These are phyloP conservation scores for Vitis labrusca DNA, from an alignment of 164 flowering plant species.

Conservation along the genomic window DNA sequence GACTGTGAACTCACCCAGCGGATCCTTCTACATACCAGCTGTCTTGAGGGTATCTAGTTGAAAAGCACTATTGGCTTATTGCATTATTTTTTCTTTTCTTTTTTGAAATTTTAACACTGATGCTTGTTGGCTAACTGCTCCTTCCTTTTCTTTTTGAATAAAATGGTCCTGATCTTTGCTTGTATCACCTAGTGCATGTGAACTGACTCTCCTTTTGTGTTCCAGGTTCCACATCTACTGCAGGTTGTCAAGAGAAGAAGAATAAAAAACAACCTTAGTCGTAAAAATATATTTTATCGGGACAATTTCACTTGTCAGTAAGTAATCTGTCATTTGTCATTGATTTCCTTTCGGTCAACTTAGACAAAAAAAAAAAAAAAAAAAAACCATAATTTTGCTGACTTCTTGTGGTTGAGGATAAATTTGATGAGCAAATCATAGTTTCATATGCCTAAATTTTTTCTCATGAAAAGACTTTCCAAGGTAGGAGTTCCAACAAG, in stretches of 20 bases:
- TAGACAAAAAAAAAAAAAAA: too few relatives aligned
- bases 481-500: too few relatives aligned
- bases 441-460: too few relatives aligned
- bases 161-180: background rate
- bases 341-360: background rate
- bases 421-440: too few relatives aligned
- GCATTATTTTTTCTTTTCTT: background rate
- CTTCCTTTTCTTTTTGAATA: background rate
- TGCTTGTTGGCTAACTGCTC: background rate
- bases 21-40: constrained; percentile 91
- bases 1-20: constrained; percentile 80
- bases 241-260: constrained; percentile 75
- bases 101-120: background rate
- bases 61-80: background rate
- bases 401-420: too few relatives aligned
- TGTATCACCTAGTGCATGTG: background rate
- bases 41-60: constrained; percentile 76
- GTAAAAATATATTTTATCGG: constrained; percentile 62
- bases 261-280: constrained; percentile 54
- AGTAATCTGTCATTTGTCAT: constrained; percentile 27
- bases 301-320: constrained; percentile 79
- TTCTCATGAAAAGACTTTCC: too few relatives aligned
- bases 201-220: constrained; percentile 10
- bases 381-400: too few relatives aligned
- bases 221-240: constrained; percentile 77